Conservation (phyloP, 2,329 filamentous ascomycete genomes). For the Ceratocystis lukuohia region DNA sequence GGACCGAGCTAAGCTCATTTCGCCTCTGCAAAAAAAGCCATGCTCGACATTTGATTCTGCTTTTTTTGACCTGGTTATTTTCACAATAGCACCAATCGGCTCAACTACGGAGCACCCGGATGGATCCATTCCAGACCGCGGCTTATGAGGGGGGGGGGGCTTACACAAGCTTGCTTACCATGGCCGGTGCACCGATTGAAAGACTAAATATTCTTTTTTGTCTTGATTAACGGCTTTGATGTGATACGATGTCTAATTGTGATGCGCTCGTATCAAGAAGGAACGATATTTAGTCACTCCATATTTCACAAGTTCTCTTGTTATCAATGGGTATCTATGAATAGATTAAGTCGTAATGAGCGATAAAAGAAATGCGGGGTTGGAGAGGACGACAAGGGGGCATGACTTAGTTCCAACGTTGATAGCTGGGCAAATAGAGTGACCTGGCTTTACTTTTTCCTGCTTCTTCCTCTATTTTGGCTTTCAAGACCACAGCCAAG, state of each 20-base stretch:
- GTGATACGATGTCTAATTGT: not conserved
- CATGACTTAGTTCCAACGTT: too few species aligned
- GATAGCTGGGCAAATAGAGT: too few species aligned
- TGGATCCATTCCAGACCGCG: slow-evolving; percentile 2
- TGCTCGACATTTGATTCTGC: not conserved
- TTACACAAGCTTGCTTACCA: not conserved
- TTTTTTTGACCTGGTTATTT: not conserved
- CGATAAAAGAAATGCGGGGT: slow-evolving; percentile 10
- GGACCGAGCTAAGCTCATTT: too few species aligned
- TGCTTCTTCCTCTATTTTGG: too few species aligned
- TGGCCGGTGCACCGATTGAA: not conserved
- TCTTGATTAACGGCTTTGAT: not conserved
- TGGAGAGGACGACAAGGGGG: not conserved
- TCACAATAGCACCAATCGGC: not conserved
- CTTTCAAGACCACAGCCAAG: too few species aligned
- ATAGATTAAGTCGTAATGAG: not conserved
- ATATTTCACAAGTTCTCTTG: not conserved
- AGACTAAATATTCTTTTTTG: not conserved
- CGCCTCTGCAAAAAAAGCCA: too few species aligned
- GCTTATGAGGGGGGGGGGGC: not conserved
- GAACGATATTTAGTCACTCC: not conserved
- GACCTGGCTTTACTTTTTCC: too few species aligned
- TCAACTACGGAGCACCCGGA: slow-evolving; percentile 13
- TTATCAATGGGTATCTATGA: not conserved
- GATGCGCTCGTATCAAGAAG: not conserved